A percentile compares a stretch with the other conserved stretches of the same genome.
These are phyloP conservation scores for Diaporthe nobilis DNA, from an alignment of 2,329 filamentous ascomycete genomes.

Conservation along the genomic window DNA sequence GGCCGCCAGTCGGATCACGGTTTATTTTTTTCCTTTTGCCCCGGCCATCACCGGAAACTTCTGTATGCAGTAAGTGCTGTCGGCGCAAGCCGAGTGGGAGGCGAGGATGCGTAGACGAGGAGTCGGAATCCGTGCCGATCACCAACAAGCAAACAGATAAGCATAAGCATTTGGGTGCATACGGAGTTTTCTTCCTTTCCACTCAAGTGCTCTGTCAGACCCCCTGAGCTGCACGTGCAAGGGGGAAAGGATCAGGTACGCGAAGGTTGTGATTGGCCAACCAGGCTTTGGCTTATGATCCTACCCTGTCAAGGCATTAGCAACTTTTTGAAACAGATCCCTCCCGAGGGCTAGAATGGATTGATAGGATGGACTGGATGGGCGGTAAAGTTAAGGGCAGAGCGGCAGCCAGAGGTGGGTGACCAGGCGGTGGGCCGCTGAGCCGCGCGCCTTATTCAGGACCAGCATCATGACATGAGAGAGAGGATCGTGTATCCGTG, in stretches of 20 bases:
- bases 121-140: neutral
- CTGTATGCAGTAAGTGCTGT: neutral
- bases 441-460: slow-evolving; percentile 29
- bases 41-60: neutral
- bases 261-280: neutral
- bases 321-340: slow-evolving; percentile 16
- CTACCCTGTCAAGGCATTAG: slow-evolving; percentile 1
- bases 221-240: slow-evolving; percentile 23
- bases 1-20: slow-evolving; percentile 18
- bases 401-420: neutral
- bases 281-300: neutral
- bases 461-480: neutral
- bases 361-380: neutral
- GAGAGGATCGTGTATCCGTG: neutral
- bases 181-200: neutral
- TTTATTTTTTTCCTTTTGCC: neutral
- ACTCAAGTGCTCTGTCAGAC: neutral
- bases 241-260: slow-evolving; percentile 13
- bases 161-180: neutral
- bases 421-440: neutral
- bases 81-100: slow-evolving; percentile 10
- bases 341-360: neutral
- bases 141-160: neutral
- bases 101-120: neutral
- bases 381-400: slow-evolving; percentile 5